These are phyloP conservation scores for Euphorbia tirucalli DNA, from an alignment of 345 rosid species.

Conservation along the genomic window DNA sequence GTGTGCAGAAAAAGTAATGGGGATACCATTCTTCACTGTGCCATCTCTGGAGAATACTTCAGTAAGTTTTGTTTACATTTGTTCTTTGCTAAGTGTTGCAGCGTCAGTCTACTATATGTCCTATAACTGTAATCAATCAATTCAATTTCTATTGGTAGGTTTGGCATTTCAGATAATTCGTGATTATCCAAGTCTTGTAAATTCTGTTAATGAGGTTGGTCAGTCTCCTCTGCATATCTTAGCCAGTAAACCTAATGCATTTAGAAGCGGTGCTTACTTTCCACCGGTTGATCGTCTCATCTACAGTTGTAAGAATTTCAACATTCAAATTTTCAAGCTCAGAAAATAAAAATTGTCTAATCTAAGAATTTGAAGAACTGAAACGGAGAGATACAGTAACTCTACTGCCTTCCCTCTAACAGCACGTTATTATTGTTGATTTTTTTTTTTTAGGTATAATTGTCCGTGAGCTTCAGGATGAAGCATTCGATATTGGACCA, in stretches of 20 bases:
- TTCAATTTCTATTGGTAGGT: background rate
- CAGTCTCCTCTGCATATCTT: conserved; percentile 22
- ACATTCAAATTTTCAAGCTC: background rate
- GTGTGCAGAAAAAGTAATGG: conserved; percentile 15
- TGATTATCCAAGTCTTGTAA: conserved; percentile 2
- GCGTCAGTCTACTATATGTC: too few species aligned
- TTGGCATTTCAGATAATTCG: conserved; percentile 21
- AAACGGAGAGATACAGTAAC: too few species aligned
- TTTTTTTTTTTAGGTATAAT: background rate
- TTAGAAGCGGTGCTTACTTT: conserved; percentile 14
- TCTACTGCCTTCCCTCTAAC: too few species aligned
- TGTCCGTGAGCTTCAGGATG: background rate
- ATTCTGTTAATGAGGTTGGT: conserved; percentile 7
- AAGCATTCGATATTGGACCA: background rate
- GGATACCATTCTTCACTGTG: conserved; percentile 26
- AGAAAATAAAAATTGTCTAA: too few species aligned
- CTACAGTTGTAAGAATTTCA: conserved; percentile 18
- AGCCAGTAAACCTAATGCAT: conserved; percentile 22
- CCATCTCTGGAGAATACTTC: conserved; percentile 19
- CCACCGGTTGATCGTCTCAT: conserved; percentile 14
- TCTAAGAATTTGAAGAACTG: too few species aligned
- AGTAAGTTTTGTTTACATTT: conserved; percentile 9
- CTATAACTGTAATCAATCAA: background rate
- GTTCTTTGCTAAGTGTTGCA: background rate
- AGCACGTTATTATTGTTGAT: background rate